A percentile compares a stretch with the other conserved stretches of the same genome.
phyloP scores from a whole-genome alignment of 2,329 filamentous ascomycete genomes.

The Fusarium neocosmosporiellum region DNA sequence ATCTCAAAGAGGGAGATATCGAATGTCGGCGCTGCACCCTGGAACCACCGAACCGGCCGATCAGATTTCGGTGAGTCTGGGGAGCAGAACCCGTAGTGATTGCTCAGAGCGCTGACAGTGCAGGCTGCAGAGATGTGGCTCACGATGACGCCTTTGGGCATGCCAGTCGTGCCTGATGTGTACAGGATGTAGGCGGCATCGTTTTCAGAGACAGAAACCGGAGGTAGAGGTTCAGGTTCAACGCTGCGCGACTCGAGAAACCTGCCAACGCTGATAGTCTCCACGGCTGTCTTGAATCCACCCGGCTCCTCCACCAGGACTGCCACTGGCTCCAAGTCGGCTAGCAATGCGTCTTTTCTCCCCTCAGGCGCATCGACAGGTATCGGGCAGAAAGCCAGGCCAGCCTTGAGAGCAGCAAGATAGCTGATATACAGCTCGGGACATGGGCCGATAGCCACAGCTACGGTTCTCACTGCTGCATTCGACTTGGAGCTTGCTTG shows the following conservation, averaged over 20 bases:
- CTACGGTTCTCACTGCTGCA: no score
- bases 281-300: no score
- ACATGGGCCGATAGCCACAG: slow-evolving; percentile 12
- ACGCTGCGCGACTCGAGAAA: no score
- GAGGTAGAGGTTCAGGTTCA: no score
- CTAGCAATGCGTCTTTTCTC: slow-evolving; percentile 3
- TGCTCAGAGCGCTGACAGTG: slow-evolving; percentile 4
- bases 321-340: slow-evolving; percentile 5
- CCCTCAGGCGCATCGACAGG: slow-evolving; percentile 4
- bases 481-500: no score
- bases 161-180: slow-evolving; percentile 17
- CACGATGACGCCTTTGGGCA: slow-evolving; percentile 19
- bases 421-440: slow-evolving; percentile 26
- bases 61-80: not conserved
- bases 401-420: slow-evolving; percentile 9
- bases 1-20: slow-evolving; percentile 27
- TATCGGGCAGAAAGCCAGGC: slow-evolving; percentile 18
- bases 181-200: slow-evolving; percentile 14
- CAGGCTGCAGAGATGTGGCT: slow-evolving; percentile 20
- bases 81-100: slow-evolving; percentile 10
- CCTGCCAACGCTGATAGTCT: no score
- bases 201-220: no score
- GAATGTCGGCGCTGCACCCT: slow-evolving; percentile 19
- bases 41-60: slow-evolving; percentile 21
- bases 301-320: no score